These are phyloP conservation scores for Alopecurus myosuroides DNA, from an alignment of 176 grass and related monocot species.

Conservation along the genomic window DNA sequence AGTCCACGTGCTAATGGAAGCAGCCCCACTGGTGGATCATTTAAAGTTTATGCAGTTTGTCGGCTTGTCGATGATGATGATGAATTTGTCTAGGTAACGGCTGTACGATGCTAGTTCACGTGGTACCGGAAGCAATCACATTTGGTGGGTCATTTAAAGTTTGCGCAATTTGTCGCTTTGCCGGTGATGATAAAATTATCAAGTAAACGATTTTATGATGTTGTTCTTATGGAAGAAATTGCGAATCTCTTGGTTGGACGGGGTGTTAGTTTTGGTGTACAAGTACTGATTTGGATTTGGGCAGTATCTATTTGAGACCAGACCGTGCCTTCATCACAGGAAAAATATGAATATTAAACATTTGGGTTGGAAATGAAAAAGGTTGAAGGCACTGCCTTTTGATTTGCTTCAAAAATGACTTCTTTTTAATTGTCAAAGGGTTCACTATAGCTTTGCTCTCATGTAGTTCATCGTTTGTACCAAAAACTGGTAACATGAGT, in stretches of 20 bases:
- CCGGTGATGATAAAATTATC: neutral
- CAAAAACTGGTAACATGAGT: neutral
- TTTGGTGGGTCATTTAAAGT: neutral
- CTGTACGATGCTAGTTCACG: neutral
- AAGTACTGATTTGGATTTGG: constrained; percentile 2
- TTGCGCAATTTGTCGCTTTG: neutral
- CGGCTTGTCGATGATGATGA: neutral
- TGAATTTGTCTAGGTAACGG: neutral
- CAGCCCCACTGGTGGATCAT: neutral
- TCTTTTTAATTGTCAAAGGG: neutral
- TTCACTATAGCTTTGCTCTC: neutral
- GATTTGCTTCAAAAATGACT: neutral
- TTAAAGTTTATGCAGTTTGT: neutral
- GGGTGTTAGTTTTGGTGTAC: constrained; percentile 10
- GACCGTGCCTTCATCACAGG: neutral
- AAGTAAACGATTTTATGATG: neutral
- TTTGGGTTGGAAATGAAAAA: neutral
- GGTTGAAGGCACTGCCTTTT: neutral
- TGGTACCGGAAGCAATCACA: neutral
- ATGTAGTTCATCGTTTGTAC: neutral
- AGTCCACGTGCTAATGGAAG: neutral
- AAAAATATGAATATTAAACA: neutral
- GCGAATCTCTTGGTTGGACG: neutral
- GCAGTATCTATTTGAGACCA: neutral
- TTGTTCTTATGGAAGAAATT: neutral